Evolutionary conservation across 176 grass and related monocot species (phyloP).

Genomic region (Thalia dealbata): DNA sequence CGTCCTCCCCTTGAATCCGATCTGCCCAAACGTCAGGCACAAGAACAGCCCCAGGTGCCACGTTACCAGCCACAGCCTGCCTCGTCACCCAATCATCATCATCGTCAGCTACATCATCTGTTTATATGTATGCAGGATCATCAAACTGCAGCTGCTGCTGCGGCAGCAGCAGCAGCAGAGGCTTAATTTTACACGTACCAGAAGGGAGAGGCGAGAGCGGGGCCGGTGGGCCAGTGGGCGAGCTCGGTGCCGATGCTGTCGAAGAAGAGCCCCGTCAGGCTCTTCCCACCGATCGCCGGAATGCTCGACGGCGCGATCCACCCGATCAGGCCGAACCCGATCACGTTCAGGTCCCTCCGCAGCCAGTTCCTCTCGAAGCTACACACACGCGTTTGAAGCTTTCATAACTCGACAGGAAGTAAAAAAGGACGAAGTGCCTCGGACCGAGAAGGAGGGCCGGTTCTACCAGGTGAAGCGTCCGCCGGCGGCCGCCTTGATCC

Average conservation of each 20-base stretch:
- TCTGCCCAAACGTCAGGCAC: slow-evolving; percentile 82
- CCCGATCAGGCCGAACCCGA: slow-evolving; percentile 87
- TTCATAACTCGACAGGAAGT: no score
- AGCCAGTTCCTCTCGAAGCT: slow-evolving; percentile 87
- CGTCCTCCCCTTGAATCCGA: slow-evolving; percentile 96
- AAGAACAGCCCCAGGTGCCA: slow-evolving; percentile 92
- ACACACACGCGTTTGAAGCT: no score
- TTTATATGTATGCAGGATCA: no score
- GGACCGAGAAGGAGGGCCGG: no score
- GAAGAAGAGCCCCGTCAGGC: slow-evolving; percentile 88
- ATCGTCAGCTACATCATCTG: background rate
- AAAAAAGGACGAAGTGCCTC: no score
- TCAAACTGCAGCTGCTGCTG: no score
- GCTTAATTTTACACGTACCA: slow-evolving; percentile 45
- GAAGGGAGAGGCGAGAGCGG: slow-evolving; percentile 61
- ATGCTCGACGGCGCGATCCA: slow-evolving; percentile 82
- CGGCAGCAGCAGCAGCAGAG: no score
- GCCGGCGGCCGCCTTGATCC: slow-evolving; percentile 41
- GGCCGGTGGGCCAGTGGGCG: slow-evolving; percentile 76
- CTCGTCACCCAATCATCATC: no score
- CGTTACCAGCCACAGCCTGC: slow-evolving; percentile 84
- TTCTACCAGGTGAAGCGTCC: slow-evolving; percentile 71
- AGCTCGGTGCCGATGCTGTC: slow-evolving; percentile 87
- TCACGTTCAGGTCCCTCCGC: slow-evolving; percentile 79
- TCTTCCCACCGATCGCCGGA: slow-evolving; percentile 83